Base-by-base conservation (phyloP, 164 flowering plant species). In the Cinnamomum micranthum region DNA sequence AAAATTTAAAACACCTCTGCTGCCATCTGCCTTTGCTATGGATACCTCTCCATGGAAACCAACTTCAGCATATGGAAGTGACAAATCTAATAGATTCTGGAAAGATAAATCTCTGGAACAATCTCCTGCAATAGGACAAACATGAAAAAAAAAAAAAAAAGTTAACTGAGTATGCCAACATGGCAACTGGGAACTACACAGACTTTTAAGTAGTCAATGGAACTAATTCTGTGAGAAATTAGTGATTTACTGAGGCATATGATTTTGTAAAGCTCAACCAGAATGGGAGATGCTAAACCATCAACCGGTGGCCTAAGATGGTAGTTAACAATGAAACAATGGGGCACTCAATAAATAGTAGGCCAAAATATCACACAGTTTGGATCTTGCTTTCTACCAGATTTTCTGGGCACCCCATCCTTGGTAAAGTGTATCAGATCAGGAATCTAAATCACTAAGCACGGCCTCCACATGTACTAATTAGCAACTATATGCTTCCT, bases 1-100 rank as follows among this genome's bases (percentile, higher is more conserved):
- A 67, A 81, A 80, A 83, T 88, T 87, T 59, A 95, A 69, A 74
- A 89, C 77, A 59, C 99, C 99, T 72, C 94, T 94, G 78, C 90
- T 92, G 65, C 87, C 88, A 75, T 88, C 90, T 70, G 92, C 89
- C 82, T 95, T 95, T 71, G 90, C 91, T 7, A 95, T 90, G 77
- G 78, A 80, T 19, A 93, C 86, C 72, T 81, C 74, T 71, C 99
- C 99, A 81, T 90, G 88, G 76, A 68, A 88, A 68, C 82, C 75
- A 73, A 95, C 85, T 89, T 93, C 95, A 50, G 89, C 96, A 84
- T 81, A 95, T 63, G 99, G 99, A 75, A 93, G 99, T 65, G 99
- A 92, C 70, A 90, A 24, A 79, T 92, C 89, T 31, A 87, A 80
- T 59, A 95, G 97, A 69, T 82, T 77, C 23, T 79, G 73, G 28